Percentiles rank a stretch among this genome's conserved stretches.
Evolutionary conservation across 768 basidiomycete genomes (phyloP).

Genomic region (Leucogyrophana mollusca): DNA sequence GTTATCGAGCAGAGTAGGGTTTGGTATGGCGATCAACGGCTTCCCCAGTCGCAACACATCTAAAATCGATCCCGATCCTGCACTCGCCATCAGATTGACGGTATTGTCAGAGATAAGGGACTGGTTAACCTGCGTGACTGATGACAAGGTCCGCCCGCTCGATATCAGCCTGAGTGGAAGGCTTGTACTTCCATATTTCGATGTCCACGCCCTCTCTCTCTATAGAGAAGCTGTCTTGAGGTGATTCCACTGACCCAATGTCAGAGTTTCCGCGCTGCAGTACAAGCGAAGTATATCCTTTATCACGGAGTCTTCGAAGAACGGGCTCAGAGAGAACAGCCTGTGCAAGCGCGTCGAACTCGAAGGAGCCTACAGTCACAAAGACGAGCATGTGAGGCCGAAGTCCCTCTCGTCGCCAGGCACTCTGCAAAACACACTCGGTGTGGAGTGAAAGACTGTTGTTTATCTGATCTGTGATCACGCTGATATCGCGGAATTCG

Average conservation of each 20-base stretch:
- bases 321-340: conserved; percentile 56
- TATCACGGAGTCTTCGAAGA: conserved; percentile 47
- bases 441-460: too few species aligned
- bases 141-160: conserved; percentile 75
- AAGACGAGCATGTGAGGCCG: conserved; percentile 42
- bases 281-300: conserved; percentile 59
- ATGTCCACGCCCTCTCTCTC: conserved; percentile 48
- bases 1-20: conserved; percentile 84
- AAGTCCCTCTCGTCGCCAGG: too few species aligned
- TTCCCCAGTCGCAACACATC: conserved; percentile 77
- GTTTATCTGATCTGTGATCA: too few species aligned
- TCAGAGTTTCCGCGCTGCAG: conserved; percentile 80
- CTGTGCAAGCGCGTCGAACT: conserved; percentile 75
- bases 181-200: conserved; percentile 72
- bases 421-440: too few species aligned
- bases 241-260: conserved; percentile 32
- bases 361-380: conserved; percentile 88
- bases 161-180: conserved; percentile 66
- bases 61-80: conserved; percentile 93
- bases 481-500: too few species aligned
- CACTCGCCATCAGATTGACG: conserved; percentile 1
- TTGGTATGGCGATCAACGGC: conserved; percentile 85
- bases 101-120: neutral
- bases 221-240: conserved; percentile 15
- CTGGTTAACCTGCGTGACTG: conserved; percentile 85